Evolutionary conservation across 371 early-diverging fungal species (phyloP), one percentile per base, ranked within the genome.

Genomic region (Mucor velutinosus): DNA sequence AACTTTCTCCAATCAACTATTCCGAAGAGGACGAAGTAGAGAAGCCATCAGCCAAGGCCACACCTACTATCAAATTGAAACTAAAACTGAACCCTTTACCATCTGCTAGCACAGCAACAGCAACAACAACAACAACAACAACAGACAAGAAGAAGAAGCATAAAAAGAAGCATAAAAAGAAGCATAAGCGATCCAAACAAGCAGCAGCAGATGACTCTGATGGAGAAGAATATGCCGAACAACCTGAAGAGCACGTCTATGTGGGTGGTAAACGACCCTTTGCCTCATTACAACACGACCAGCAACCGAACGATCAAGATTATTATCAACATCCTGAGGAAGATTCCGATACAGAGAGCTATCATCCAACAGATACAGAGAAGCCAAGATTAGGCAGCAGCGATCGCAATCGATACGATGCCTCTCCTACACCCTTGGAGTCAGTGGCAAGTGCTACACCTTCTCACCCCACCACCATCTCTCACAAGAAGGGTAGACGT

Each of bases 121-220:
- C 29, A 19, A 43, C 67, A n/a, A 57, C 57, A 11, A 43, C 29
- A 19, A 43, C 67, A n/a, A 57, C 67, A 21, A 21, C 45, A 23
- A 64, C 60, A 17, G 70, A 74, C 29, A 69, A 70, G 43, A 76
- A 76, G 58, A 76, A 79, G 47, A 76, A 77, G 32, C 71, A 73
- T 19, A 79, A 79, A 59, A 78, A 83, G 65, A 83, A 79, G 62
- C 74, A 76, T 29, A 75, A 79, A 51, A 76, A 74, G 64, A 80
- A 83, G 32, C 77, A 76, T 19, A 79, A 74, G 64, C 65, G 70
- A 33, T 56, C 66, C 17, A 73, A 55, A 67, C 63, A 69, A 47
- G 49, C 39, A 27, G 6, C 41, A 53, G 59, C 21, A 39, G 70
- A 71, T 17, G 68, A 74, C 4, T 19, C 35, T 11, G 62, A 72